Percentiles rank a stretch among this genome's conserved stretches.
phyloP scores from a whole-genome alignment of 179 eudicot species.

The Silene coronaria region DNA sequence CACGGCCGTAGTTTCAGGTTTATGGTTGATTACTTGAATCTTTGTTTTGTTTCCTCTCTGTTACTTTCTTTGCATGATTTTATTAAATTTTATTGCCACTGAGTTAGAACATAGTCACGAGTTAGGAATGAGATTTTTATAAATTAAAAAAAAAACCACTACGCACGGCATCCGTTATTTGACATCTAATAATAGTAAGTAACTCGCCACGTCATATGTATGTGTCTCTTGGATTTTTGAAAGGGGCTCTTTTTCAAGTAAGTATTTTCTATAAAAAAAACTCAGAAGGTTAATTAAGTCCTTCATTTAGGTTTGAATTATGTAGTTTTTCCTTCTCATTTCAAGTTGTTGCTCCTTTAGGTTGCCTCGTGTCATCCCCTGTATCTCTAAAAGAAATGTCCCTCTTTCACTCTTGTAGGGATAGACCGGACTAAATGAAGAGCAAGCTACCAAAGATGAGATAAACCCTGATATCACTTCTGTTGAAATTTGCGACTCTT shows the following conservation, averaged over 20 bases:
- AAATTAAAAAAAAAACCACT: background rate
- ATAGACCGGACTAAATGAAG: constrained; percentile 56
- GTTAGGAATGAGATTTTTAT: too few relatives aligned
- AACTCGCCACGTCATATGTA: background rate
- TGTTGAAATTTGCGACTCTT: constrained; percentile 22
- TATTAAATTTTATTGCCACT: background rate
- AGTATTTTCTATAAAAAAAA: background rate
- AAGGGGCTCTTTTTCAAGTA: background rate
- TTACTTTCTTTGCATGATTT: background rate
- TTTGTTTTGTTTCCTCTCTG: background rate
- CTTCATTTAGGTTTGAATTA: background rate
- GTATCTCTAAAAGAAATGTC: constrained; percentile 21
- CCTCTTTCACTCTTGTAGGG: constrained; percentile 57
- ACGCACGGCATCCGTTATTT: background rate
- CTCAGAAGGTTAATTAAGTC: background rate
- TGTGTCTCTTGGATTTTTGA: background rate
- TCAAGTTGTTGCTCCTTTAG: constrained; percentile 13
- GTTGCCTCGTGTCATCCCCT: constrained; percentile 17
- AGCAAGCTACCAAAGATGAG: constrained; percentile 35
- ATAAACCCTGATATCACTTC: constrained; percentile 23
- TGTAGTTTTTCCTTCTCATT: constrained; percentile 16
- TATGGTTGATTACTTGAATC: background rate
- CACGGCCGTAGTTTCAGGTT: background rate
- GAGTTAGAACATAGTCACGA: background rate
- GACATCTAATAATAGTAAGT: background rate